Conservation (phyloP, 768 basidiomycete species). For the Leccinum obscurum region DNA sequence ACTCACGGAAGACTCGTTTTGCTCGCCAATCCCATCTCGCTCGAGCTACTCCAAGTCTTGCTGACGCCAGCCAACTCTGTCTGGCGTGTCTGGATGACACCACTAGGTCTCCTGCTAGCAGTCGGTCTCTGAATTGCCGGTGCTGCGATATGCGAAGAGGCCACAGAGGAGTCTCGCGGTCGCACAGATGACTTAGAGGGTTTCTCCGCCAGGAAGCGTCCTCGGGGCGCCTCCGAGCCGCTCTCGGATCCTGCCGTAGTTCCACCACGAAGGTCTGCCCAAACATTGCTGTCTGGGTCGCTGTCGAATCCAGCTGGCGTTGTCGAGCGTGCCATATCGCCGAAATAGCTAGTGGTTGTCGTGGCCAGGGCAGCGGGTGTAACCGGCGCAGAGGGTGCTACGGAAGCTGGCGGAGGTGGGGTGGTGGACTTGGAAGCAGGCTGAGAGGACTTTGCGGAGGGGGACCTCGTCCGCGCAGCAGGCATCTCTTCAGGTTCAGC, state of each 20-base stretch:
- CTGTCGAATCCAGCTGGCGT: constrained; percentile 25
- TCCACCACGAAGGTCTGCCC: constrained; percentile 25
- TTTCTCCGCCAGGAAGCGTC: constrained; percentile 19
- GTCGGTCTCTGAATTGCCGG: constrained; percentile 23
- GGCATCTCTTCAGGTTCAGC: constrained; percentile 46
- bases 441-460: constrained; percentile 16
- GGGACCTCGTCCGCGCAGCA: constrained; percentile 4
- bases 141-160: constrained; percentile 25
- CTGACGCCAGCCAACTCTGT: constrained; percentile 33
- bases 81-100: constrained; percentile 25
- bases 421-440: constrained; percentile 20
- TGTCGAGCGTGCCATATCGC: constrained; percentile 26
- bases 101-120: constrained; percentile 29
- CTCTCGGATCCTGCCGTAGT: constrained; percentile 15
- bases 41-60: constrained; percentile 33
- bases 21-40: constrained; percentile 23
- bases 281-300: constrained; percentile 27
- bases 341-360: constrained; percentile 20
- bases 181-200: constrained; percentile 28
- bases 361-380: constrained; percentile 23
- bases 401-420: constrained; percentile 20
- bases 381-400: constrained; percentile 22
- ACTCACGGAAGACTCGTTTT: constrained; percentile 22
- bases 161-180: constrained; percentile 24
- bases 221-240: constrained; percentile 22